Base-by-base conservation (phyloP, 345 rosid genomes). In the Gossypium thurberi region DNA sequence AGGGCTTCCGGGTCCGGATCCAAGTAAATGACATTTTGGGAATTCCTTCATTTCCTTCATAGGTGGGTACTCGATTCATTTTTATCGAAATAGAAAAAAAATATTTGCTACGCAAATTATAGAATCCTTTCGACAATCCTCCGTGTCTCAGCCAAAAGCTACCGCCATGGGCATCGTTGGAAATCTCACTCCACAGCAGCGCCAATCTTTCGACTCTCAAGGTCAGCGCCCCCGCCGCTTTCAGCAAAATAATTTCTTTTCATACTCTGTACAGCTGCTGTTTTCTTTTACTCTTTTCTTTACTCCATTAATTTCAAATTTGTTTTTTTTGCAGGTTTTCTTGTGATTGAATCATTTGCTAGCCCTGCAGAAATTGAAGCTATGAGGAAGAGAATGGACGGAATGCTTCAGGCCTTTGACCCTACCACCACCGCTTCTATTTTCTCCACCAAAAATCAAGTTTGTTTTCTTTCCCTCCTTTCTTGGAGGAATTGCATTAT, bases 401-500 rank as follows among this genome's bases (percentile, higher is more conserved):
- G 77, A 44, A 81, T 96, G 81, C 88, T 96, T 12, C 70, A 74
- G 47, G 85, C 83, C 2, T 95, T 90, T 70, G 97, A 91, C 71
- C 64, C 62, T 10, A 81, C 71, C 68, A 78, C 91, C 70, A 79
- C 82, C 68, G 83, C 90, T 55, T 95, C 94, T 3, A 78, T 96
- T 65, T 96, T 93, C 91, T 95, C 99, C 70, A 90, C 99, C 71
- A 93, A 69, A 74, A 89, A 91, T 70, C 99, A 90, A 90, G 97
- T 94, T 75, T 5, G 8, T n/a, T 25, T 28, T 1, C 1, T 14
- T 51, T 57, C 3, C 50, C 13, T 53, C 48, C 37, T 10, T 43
- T 50, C 3, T 50, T 17, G 1, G 8, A 25, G 21, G 1, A 10
- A 61, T 40, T 11, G 26, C 50, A 47, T 63, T 9, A 61, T 44